Conservation (phyloP, 2,329 filamentous ascomycete genomes). For the Gremmenia infestans region DNA sequence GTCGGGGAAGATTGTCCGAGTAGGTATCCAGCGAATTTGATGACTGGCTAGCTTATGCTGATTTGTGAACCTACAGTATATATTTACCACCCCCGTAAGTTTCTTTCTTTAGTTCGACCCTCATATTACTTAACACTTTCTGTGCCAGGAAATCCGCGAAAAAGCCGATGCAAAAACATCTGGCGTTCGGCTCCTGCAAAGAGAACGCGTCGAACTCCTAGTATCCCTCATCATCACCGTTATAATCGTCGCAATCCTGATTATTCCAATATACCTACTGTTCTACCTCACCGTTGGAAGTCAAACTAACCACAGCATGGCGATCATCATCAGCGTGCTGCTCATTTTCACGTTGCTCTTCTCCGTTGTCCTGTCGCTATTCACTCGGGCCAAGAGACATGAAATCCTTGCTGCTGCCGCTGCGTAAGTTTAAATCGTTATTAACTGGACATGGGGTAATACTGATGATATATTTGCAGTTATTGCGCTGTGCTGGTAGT, state of each 20-base stretch:
- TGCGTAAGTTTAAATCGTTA: conserved; percentile 16
- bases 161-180: not conserved
- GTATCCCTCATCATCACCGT: too few relatives aligned
- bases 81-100: not conserved
- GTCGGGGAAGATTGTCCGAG: conserved; percentile 9
- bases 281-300: too few relatives aligned
- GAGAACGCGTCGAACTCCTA: not conserved
- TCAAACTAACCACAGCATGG: too few relatives aligned
- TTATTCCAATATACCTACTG: too few relatives aligned
- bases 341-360: conserved; percentile 22
- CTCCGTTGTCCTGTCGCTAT: conserved; percentile 15
- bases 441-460: too few relatives aligned
- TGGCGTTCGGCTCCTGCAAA: not conserved
- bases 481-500: conserved; percentile 23
- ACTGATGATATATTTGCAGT: not conserved
- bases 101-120: not conserved
- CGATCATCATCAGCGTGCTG: conserved; percentile 10
- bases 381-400: conserved; percentile 24
- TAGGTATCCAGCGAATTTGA: not conserved
- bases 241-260: too few relatives aligned
- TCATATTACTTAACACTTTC: not conserved
- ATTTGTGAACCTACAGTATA: not conserved
- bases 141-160: not conserved
- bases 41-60: not conserved
- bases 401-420: conserved; percentile 26